Base-by-base conservation (phyloP, 2,329 filamentous ascomycete genomes). In the Leptosphaerulina australis region DNA sequence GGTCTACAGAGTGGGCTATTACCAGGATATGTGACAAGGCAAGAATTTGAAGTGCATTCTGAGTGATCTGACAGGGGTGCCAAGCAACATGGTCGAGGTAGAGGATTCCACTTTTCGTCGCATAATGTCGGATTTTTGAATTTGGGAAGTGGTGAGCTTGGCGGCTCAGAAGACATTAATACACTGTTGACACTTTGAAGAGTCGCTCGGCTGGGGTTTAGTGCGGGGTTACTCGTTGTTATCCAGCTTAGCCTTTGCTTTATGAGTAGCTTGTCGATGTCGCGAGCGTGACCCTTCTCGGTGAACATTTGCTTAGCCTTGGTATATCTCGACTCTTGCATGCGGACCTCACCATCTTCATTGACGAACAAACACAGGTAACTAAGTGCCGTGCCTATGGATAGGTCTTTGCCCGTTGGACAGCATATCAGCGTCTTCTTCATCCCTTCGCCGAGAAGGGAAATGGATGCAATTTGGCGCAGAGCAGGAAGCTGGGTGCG, bases 101-200 rank as follows among this genome's bases (percentile, higher is more conserved):
- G 10, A 7, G 22, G 15, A 1, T 5, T 20, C 48, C 40, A 51
- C 5, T 8, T n/a, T 6, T 12, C 10, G 17, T 41, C 30, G 20
- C 24, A 18, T 4, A 2, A 4, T 7, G 24, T 28, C 11, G 46
- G 34, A 20, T 47, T 15, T 17, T 14, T 24, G 4, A 10, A 2
- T 40, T 35, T 9, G 17, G 30, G 21, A 14, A 50, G 34, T 14
- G 36, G 21, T 31, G 10, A 31, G 49, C 30, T 54, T 11, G 26
- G 25, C 9, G 49, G n/a, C 14, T 31, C 15, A n/a, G 14, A 40
- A 3, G 46, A 40, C 85, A 97, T 93, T 41, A 97, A 75, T 64
- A 90, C 96, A 46, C 89, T 89, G 72, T 97, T 97, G 4, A 97
- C 88, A 60, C 90, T 93, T 73, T 97, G 92, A 28, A 97, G 76